phyloP scores from a whole-genome alignment of 176 grass and related monocot species.

The Zoysia pacifica region DNA sequence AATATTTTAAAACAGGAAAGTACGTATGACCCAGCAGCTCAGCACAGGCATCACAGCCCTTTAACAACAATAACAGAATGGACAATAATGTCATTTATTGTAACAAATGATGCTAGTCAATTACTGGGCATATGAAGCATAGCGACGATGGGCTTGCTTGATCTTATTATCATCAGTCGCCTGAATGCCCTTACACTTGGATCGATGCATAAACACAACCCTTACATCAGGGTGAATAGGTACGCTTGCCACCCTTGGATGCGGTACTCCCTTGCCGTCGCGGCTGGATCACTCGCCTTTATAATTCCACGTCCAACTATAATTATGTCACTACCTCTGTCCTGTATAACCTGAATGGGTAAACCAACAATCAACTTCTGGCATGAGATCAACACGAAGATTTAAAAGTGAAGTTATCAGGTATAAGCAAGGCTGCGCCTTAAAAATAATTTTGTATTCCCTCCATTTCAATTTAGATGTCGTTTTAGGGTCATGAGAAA shows the following conservation, averaged over 20 bases:
- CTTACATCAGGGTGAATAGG: conserved; percentile 53
- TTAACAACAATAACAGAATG: background rate
- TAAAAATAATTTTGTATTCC: background rate
- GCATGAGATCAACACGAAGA: background rate
- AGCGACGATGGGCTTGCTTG: background rate
- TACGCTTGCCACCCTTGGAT: conserved; percentile 80
- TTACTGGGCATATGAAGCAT: background rate
- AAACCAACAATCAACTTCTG: background rate
- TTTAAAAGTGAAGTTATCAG: background rate
- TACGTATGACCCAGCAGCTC: too few relatives aligned
- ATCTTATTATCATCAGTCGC: conserved; percentile 31
- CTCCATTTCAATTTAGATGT: too few relatives aligned
- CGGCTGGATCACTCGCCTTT: conserved; percentile 57
- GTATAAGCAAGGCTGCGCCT: background rate
- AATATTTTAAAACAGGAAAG: too few relatives aligned
- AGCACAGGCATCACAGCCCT: background rate
- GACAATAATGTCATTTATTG: background rate
- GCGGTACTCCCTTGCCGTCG: conserved; percentile 59
- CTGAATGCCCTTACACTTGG: background rate
- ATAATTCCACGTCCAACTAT: conserved; percentile 83
- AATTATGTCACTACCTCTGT: conserved; percentile 85
- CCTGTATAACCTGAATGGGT: conserved; percentile 62
- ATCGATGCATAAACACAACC: background rate
- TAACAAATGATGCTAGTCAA: background rate
- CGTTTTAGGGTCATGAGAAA: too few relatives aligned